Conservation (phyloP, 805 yeast species). For the Pichia cephalocereana region DNA sequence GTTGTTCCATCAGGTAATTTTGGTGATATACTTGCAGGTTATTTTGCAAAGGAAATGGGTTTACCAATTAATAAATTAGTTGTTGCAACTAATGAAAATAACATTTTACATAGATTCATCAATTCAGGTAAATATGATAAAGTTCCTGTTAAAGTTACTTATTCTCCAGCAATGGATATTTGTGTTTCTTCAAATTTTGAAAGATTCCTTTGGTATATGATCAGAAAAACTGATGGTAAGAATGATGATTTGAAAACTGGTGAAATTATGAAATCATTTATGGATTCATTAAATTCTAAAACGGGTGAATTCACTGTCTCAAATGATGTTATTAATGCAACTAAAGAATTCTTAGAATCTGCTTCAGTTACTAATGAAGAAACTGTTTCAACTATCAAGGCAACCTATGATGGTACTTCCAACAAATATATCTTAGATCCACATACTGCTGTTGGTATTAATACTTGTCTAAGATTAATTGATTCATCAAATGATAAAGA, state of each 20-base stretch:
- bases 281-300: constrained; percentile 57
- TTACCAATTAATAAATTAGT: constrained; percentile 78
- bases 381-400: constrained; percentile 71
- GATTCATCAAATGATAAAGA: constrained; percentile 24
- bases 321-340: constrained; percentile 51
- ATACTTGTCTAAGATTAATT: constrained; percentile 60
- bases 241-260: constrained; percentile 67
- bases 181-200: constrained; percentile 92
- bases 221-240: constrained; percentile 56
- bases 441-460: constrained; percentile 91
- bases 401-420: constrained; percentile 47
- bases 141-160: constrained; percentile 71
- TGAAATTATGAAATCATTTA: constrained; percentile 59
- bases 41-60: constrained; percentile 91
- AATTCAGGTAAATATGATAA: constrained; percentile 81
- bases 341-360: constrained; percentile 63
- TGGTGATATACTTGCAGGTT: constrained; percentile 97
- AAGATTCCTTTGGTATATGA: constrained; percentile 90
- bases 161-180: constrained; percentile 98
- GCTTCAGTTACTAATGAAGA: constrained; percentile 71
- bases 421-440: constrained; percentile 85
- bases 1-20: constrained; percentile 98
- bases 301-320: constrained; percentile 73
- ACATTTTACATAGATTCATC: constrained; percentile 87
- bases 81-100: constrained; percentile 94